Evolutionary conservation across 768 basidiomycete genomes (phyloP).

Genomic region (Russula ochroleuca): DNA sequence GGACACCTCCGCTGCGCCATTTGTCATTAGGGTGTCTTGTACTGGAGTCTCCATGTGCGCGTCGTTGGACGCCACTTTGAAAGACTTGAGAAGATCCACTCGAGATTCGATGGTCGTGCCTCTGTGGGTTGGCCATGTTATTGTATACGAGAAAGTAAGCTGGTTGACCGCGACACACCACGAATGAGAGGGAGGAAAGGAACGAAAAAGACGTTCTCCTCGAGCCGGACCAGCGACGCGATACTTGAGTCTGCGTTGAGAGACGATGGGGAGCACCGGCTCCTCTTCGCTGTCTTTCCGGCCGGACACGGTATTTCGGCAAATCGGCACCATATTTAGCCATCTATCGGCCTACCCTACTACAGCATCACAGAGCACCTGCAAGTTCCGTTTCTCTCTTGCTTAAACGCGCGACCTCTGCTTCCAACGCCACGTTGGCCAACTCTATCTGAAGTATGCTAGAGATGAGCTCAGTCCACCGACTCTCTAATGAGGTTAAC

Average conservation of each 20-base stretch:
- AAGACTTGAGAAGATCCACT: constrained; percentile 3
- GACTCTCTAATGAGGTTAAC: constrained; percentile 73
- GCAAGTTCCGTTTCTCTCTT: constrained; percentile 59
- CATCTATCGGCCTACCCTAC: constrained; percentile 9
- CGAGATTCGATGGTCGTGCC: constrained; percentile 11
- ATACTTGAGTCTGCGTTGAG: constrained; percentile 4
- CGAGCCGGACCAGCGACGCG: constrained; percentile 10
- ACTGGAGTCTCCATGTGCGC: constrained; percentile 74
- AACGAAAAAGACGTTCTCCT: constrained; percentile 2
- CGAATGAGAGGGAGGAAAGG: neutral
- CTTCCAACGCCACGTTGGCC: constrained; percentile 86
- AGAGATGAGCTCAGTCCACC: constrained; percentile 92
- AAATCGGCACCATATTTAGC: constrained; percentile 19
- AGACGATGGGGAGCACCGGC: neutral
- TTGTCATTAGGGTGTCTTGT: constrained; percentile 45
- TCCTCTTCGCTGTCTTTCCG: constrained; percentile 11
- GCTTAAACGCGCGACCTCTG: constrained; percentile 62
- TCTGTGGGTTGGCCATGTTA: neutral
- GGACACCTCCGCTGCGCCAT: constrained; percentile 28
- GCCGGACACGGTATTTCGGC: constrained; percentile 12
- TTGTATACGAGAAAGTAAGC: neutral
- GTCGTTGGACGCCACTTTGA: constrained; percentile 55
- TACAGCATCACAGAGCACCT: constrained; percentile 30
- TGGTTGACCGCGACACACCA: constrained; percentile 11
- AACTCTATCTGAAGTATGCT: constrained; percentile 91